Conservation (phyloP, 805 yeast species). For the Teunomyces stri region DNA sequence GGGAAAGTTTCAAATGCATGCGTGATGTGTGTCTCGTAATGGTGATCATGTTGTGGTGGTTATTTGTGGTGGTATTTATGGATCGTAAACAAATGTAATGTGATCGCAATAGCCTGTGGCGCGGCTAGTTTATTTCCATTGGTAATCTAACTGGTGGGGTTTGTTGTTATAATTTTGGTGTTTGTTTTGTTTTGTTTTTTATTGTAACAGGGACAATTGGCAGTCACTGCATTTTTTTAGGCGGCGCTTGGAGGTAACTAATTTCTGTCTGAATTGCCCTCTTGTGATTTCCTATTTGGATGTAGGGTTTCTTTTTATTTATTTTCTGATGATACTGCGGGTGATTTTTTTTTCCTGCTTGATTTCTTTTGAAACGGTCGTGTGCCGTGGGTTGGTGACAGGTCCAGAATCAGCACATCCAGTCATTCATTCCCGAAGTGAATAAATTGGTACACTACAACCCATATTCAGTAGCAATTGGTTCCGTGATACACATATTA, state of each 20-base stretch:
- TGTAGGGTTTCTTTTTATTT: constrained; percentile 1
- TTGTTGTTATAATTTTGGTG: neutral
- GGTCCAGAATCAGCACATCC: neutral
- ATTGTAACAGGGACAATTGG: neutral
- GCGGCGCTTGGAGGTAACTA: neutral
- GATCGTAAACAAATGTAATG: too few relatives aligned
- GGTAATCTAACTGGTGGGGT: neutral
- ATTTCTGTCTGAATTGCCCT: neutral
- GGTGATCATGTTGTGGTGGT: too few relatives aligned
- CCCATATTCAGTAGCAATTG: too few relatives aligned
- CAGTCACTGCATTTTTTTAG: neutral
- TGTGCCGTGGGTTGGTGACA: neutral
- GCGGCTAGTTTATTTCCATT: neutral
- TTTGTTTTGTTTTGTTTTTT: neutral
- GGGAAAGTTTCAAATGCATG: too few relatives aligned
- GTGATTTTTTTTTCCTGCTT: neutral
- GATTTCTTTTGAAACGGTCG: constrained; percentile 3
- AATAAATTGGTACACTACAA: too few relatives aligned
- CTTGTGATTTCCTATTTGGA: neutral
- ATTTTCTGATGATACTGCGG: neutral
- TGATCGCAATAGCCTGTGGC: too few relatives aligned
- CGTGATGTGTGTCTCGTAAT: too few relatives aligned
- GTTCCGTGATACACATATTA: too few relatives aligned
- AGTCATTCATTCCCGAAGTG: neutral
- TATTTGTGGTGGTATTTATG: too few relatives aligned